These are phyloP conservation scores for Euphorbia corollata DNA, from an alignment of 441 rosid species.

Conservation along the genomic window DNA sequence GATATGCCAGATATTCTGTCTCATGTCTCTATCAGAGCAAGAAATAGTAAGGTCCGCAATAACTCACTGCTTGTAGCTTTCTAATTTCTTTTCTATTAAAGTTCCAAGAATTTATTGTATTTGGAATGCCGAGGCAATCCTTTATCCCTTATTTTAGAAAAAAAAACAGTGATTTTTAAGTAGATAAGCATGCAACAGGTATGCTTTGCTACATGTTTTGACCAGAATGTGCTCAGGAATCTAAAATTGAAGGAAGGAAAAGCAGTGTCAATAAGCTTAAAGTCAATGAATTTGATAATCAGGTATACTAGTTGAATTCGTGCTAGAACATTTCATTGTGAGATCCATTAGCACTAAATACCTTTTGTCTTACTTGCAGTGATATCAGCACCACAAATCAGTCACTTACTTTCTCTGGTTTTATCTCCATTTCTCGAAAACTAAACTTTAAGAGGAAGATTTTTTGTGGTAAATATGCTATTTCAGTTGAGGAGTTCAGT, in stretches of 20 bases:
- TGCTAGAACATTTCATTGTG: conserved; percentile 4
- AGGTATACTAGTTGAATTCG: conserved; percentile 25
- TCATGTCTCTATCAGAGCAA: conserved; percentile 78
- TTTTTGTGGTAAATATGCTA: conserved; percentile 59
- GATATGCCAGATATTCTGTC: conserved; percentile 76
- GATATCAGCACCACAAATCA: conserved; percentile 36
- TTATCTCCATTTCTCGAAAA: conserved; percentile 34
- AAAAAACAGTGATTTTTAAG: not conserved
- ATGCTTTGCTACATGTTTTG: conserved; percentile 86
- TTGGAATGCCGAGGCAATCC: conserved; percentile 15
- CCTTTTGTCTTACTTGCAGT: conserved; percentile 32
- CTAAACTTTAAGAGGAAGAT: conserved; percentile 39
- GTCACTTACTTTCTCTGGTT: conserved; percentile 31
- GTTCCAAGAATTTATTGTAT: conserved; percentile 8
- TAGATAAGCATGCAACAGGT: conserved; percentile 37
- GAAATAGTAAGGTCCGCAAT: conserved; percentile 56
- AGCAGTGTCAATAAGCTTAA: conserved; percentile 41
- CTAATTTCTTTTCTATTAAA: not conserved
- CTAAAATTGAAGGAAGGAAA: conserved; percentile 61
- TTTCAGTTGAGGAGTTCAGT: conserved; percentile 61
- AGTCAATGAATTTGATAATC: conserved; percentile 43
- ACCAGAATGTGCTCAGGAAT: conserved; percentile 46
- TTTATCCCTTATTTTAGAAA: conserved; percentile 8
- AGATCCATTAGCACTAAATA: conserved; percentile 1
- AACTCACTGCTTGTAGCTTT: not conserved